Evolutionary conservation across 345 rosid species (phyloP).

Genomic region (Corchorus capsularis): DNA sequence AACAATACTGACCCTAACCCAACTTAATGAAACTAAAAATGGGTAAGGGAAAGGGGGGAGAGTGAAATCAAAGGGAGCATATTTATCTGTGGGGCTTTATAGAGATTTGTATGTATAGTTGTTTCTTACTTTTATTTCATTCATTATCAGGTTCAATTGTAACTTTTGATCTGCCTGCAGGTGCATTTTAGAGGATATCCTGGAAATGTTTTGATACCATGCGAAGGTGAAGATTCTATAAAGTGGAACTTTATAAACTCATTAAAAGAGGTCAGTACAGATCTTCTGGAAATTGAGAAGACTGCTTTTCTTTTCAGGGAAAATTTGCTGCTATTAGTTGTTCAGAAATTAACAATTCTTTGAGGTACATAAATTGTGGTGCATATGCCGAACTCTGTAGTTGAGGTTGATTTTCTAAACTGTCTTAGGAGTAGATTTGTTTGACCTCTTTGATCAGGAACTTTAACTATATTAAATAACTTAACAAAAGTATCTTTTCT

Average conservation of each 20-base stretch:
- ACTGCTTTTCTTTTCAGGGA: neutral
- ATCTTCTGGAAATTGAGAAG: neutral
- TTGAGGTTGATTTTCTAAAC: neutral
- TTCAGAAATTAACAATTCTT: slow-evolving; percentile 1
- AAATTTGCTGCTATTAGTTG: slow-evolving; percentile 7
- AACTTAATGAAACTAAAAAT: neutral
- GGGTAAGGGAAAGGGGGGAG: no score
- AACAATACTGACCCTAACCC: neutral
- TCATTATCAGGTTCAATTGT: neutral
- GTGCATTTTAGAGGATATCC: slow-evolving; percentile 98
- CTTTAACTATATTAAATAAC: neutral
- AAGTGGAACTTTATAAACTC: slow-evolving; percentile 96
- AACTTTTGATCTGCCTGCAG: slow-evolving; percentile 40
- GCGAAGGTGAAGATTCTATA: slow-evolving; percentile 90
- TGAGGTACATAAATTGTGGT: neutral
- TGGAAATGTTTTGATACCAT: slow-evolving; percentile 64
- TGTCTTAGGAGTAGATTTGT: neutral
- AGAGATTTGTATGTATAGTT: neutral
- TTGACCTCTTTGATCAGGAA: neutral
- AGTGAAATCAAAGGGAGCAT: neutral
- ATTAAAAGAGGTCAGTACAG: slow-evolving; percentile 75
- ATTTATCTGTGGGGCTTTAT: neutral
- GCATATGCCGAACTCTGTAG: neutral
- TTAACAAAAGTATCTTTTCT: neutral
- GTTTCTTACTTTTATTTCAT: neutral